These are phyloP conservation scores for Setaria viridis DNA, from an alignment of 202 grass and related monocot species.

Conservation along the genomic window DNA sequence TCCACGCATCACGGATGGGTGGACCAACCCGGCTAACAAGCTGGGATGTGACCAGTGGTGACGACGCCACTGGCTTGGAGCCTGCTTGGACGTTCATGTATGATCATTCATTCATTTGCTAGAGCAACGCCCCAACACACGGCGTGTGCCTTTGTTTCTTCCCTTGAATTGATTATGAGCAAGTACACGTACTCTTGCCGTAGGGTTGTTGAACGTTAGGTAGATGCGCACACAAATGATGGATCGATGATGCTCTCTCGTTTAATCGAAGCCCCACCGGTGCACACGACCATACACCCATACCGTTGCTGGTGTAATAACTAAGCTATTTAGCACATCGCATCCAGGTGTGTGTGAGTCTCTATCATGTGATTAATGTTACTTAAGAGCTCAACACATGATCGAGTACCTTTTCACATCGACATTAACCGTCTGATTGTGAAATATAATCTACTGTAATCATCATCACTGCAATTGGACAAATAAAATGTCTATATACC, in stretches of 20 bases:
- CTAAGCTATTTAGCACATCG: background rate
- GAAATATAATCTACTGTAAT: background rate
- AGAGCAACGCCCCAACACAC: background rate
- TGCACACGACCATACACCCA: background rate
- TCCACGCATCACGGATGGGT: conserved; percentile 11
- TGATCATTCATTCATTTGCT: background rate
- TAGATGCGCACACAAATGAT: conserved; percentile 1
- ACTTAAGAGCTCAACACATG: background rate
- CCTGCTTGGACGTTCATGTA: background rate
- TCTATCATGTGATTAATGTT: background rate
- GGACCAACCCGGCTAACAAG: conserved; percentile 36
- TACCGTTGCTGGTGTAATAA: background rate
- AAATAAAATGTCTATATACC: too few relatives aligned
- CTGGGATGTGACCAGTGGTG: conserved; percentile 19
- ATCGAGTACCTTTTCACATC: background rate
- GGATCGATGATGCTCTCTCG: background rate
- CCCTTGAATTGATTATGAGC: background rate
- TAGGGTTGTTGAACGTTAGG: conserved; percentile 31
- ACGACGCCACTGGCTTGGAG: too few relatives aligned
- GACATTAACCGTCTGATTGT: background rate
- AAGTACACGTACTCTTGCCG: background rate
- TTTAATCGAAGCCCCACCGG: too few relatives aligned
- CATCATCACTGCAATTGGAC: background rate
- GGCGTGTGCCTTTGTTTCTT: background rate
- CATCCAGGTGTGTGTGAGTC: background rate